These are phyloP conservation scores for Irpex sp. DNA, from an alignment of 1,284 basidiomycete species.

Conservation along the genomic window DNA sequence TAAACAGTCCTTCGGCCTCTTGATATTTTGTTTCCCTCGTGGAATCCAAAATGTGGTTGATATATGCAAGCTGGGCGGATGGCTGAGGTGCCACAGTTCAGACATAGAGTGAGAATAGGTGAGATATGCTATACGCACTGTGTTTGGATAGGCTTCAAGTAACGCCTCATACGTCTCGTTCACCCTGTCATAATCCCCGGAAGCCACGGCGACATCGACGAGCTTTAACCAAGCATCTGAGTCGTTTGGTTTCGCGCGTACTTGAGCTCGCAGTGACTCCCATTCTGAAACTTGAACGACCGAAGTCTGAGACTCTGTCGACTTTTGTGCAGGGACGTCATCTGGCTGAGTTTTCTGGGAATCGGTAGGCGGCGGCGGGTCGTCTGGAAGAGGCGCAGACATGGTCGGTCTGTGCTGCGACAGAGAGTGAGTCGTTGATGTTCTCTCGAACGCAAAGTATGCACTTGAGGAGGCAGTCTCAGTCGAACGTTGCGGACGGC, in stretches of 20 bases:
- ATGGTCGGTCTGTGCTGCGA: not conserved
- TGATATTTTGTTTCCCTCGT: conserved; percentile 54
- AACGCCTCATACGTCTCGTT: conserved; percentile 72
- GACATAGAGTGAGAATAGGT: conserved; percentile 12
- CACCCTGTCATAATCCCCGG: conserved; percentile 65
- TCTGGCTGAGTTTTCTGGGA: not conserved
- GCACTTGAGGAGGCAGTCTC: no score
- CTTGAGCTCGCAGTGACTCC: conserved; percentile 40
- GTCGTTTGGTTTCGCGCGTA: conserved; percentile 55
- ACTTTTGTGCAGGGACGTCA: not conserved
- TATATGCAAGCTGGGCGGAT: conserved; percentile 76
- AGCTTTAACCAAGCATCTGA: conserved; percentile 68
- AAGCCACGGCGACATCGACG: conserved; percentile 62
- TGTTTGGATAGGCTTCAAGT: conserved; percentile 76
- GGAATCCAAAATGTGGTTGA: conserved; percentile 67
- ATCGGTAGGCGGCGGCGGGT: not conserved
- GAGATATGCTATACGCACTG: conserved; percentile 42
- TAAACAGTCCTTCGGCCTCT: conserved; percentile 77
- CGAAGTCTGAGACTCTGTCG: not conserved
- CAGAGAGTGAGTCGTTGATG: not conserved
- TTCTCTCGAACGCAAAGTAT: no score
- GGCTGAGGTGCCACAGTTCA: conserved; percentile 38
- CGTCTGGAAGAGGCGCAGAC: not conserved
- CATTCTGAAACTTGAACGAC: conserved; percentile 32
- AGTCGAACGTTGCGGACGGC: no score